Percentiles rank a stretch among this genome's conserved stretches.
Conservation (phyloP, 2,329 filamentous ascomycete genomes). For the Cladophialophora carrionii region DNA sequence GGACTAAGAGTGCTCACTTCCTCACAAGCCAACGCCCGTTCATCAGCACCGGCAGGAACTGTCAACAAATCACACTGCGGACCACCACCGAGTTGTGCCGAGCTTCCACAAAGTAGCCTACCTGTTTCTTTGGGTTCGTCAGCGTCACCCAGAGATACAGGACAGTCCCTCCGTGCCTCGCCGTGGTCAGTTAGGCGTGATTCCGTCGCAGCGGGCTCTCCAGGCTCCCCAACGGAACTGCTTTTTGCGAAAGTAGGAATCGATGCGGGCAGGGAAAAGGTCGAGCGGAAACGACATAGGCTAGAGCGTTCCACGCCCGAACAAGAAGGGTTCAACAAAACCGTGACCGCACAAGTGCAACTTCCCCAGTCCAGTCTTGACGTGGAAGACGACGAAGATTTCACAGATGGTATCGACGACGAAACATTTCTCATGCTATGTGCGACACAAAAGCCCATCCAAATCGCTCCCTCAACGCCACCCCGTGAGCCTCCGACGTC, state of each 20-base stretch:
- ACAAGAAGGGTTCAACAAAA: neutral
- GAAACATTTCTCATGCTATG: constrained; percentile 29
- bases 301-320: neutral
- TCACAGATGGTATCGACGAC: constrained; percentile 32
- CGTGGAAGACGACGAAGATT: constrained; percentile 25
- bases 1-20: constrained; percentile 13
- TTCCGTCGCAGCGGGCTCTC: neutral
- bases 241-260: neutral
- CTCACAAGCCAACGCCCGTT: constrained; percentile 17
- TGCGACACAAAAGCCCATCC: constrained; percentile 16
- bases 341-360: neutral
- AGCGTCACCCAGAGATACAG: neutral
- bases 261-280: neutral
- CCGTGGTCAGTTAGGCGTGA: neutral
- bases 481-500: neutral
- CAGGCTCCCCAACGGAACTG: neutral
- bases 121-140: neutral
- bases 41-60: neutral
- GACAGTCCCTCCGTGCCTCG: neutral
- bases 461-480: neutral
- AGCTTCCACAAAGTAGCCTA: neutral
- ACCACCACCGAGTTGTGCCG: neutral
- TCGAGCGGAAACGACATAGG: neutral
- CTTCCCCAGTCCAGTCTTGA: neutral
- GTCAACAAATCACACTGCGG: neutral